Evolutionary conservation across 768 basidiomycete species (phyloP).

Genomic region (Psilocybe azurescens): DNA sequence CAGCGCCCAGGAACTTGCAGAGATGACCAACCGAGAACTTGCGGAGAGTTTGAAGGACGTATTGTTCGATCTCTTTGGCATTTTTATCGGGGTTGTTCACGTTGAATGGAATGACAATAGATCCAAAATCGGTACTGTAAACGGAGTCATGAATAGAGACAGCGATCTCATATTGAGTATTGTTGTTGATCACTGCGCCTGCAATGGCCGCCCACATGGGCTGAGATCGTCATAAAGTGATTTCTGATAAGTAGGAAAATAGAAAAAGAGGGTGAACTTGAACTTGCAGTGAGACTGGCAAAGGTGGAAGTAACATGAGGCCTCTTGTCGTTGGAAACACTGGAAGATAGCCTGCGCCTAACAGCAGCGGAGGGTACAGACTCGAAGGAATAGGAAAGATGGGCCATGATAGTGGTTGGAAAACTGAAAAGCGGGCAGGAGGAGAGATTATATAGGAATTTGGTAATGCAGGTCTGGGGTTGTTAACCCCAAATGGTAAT

Average conservation of each 20-base stretch:
- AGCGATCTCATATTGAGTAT: constrained; percentile 70
- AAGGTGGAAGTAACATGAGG: constrained; percentile 61
- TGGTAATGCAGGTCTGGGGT: constrained; percentile 18
- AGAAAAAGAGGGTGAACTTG: constrained; percentile 14
- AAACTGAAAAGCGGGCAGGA: constrained; percentile 25
- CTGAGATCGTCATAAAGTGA: constrained; percentile 41
- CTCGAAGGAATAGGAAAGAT: constrained; percentile 53
- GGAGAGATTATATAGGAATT: constrained; percentile 33
- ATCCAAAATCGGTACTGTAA: constrained; percentile 81
- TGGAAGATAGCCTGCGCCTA: constrained; percentile 72
- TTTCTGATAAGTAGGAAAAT: constrained; percentile 18
- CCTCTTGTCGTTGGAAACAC: constrained; percentile 43
- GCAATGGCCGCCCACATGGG: constrained; percentile 91
- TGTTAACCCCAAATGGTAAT: constrained; percentile 29
- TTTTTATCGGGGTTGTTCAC: constrained; percentile 57
- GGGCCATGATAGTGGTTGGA: constrained; percentile 53
- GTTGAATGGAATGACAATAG: constrained; percentile 57
- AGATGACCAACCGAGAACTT: constrained; percentile 79
- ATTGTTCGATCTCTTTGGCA: constrained; percentile 63
- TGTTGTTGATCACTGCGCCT: constrained; percentile 62
- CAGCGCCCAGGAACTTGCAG: constrained; percentile 87
- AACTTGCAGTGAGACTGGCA: constrained; percentile 68
- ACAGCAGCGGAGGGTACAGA: constrained; percentile 68
- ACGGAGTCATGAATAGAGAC: constrained; percentile 86
- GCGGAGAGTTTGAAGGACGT: constrained; percentile 67